Base-by-base conservation (phyloP, 2,329 filamentous ascomycete species). In the Cryphonectria carpinicola region DNA sequence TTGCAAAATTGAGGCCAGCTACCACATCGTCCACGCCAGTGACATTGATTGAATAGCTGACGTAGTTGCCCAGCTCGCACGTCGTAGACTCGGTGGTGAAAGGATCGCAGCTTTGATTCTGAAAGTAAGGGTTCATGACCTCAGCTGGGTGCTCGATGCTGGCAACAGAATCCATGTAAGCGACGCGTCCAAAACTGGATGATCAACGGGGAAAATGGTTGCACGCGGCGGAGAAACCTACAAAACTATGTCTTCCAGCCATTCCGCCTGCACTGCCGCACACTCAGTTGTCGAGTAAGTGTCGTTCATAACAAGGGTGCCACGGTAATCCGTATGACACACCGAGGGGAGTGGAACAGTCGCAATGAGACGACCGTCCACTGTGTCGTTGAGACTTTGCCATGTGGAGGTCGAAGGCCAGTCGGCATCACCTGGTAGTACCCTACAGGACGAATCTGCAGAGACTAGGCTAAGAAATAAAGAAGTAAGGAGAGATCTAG, bases 61-160 rank as follows among this genome's bases (percentile, higher is more conserved):
- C 76, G 56, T 79, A 81, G 25, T 78, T 81, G 0, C 83, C 83
- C 14, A 82, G 69, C 0, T 75, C 74, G 71, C 84, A 84, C 10
- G 75, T 77, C 3, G 81, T 32, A 76, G 76, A 67, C 79, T 81
- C 67, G 73, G 81, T 5, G 2, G 74, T 75, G 64, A 75, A 77
- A 0, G 77, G 76, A 37, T 73, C 72, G 67, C 77, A 78, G 2
- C 73, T 71, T n/a, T 71, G 62, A 54, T 76, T 77, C 43, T 74
- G 71, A 49, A 43, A 74, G 46, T 62, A 82, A 7, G 80, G 78
- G 22, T 77, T 76, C 80, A 84, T 83, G 49, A 84, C 41, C 37
- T 64, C 62, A 28, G 41, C 62, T 10, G 62, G 62, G 25, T 49
- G 46, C 3, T 49, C 22, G 46, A 49, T 49, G 46, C 46, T 49